Percentiles rank a stretch among this genome's conserved stretches.
phyloP scores from a whole-genome alignment of 352 stramenopile species.

The Thalassiosira delicatula region DNA sequence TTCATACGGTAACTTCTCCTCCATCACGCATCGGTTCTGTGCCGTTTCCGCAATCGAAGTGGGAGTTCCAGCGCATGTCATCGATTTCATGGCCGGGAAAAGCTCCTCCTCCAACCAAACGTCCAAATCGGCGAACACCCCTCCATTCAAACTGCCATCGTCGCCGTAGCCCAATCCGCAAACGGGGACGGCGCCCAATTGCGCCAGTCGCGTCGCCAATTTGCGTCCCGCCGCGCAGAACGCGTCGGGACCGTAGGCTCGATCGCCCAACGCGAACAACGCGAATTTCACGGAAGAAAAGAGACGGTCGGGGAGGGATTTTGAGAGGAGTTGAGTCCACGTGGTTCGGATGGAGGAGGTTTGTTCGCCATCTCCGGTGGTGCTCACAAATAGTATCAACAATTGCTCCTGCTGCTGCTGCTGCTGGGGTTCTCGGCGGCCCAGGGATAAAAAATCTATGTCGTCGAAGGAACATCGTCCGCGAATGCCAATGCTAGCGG shows the following conservation, averaged over 20 bases:
- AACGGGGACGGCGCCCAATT: slow-evolving; percentile 68
- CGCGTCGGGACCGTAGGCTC: slow-evolving; percentile 77
- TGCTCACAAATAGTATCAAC: slow-evolving; percentile 79
- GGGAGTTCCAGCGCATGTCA: too few relatives aligned
- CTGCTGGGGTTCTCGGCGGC: background rate
- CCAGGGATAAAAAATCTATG: slow-evolving; percentile 51
- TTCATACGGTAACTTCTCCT: slow-evolving; percentile 17
- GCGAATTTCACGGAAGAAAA: slow-evolving; percentile 70
- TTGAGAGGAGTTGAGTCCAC: slow-evolving; percentile 73
- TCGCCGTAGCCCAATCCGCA: slow-evolving; percentile 82
- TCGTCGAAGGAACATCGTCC: slow-evolving; percentile 72
- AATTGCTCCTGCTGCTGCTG: slow-evolving; percentile 34
- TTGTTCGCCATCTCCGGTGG: slow-evolving; percentile 81
- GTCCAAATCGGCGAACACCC: slow-evolving; percentile 83
- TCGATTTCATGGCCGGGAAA: slow-evolving; percentile 23
- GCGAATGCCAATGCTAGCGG: slow-evolving; percentile 31
- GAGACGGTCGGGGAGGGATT: slow-evolving; percentile 58
- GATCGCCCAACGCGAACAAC: slow-evolving; percentile 81
- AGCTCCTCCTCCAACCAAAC: slow-evolving; percentile 71
- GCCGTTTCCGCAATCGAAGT: background rate
- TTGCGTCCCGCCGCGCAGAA: slow-evolving; percentile 83
- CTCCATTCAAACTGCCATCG: slow-evolving; percentile 76
- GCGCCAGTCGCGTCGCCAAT: slow-evolving; percentile 72
- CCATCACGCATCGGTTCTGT: background rate
- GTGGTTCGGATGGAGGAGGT: slow-evolving; percentile 71